Evolutionary conservation across 2,329 filamentous ascomycete species (phyloP), one percentile per base, ranked within the genome.

Genomic region (Apiospora hydei): DNA sequence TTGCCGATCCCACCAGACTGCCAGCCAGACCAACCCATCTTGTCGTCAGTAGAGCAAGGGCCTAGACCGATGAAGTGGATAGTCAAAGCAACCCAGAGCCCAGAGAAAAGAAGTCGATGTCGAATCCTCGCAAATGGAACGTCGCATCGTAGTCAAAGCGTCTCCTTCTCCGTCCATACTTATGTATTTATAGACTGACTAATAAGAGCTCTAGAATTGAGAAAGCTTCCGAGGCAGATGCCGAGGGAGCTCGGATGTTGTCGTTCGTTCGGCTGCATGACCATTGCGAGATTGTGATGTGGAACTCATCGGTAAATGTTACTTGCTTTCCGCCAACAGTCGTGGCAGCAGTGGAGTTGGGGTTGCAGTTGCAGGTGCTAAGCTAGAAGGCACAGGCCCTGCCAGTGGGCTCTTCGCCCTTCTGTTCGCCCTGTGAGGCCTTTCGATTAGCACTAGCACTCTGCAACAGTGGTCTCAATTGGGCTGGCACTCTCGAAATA

Each of bases 191-290:
- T 49, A 49, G 46, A n/a, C 6, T 34, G 24, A 30, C 24, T 14
- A 16, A 38, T 4, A 16, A 30, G 13, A 43, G 41, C 8, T 10
- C 8, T 11, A 43, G 41, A 49, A n/a, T 21, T 2, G 4, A 49
- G 16, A 49, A 49, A 49, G 6, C 18, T n/a, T 49, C 46, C 46
- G 46, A 49, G 21, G 46, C 46, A 49, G 21, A n/a, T 49, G 46
- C 46, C 51, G 26, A 57, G 18, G 51, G 49, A 26, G 53, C 53
- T 38, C 5, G 51, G 51, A 21, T 61, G 53, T 61, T 38, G 34
- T 41, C 57, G 21, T 41, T 64, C 57, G 53, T 41, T 64, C 57
- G 53, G 30, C 16, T 38, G 53, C 53, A 61, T 61, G 53, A 61
- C 18, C 16, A 61, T 18, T 2, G 30, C 51, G 30, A 61, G 16